Base-by-base conservation (phyloP, 805 yeast genomes). In the Yamadazyma sp. region DNA sequence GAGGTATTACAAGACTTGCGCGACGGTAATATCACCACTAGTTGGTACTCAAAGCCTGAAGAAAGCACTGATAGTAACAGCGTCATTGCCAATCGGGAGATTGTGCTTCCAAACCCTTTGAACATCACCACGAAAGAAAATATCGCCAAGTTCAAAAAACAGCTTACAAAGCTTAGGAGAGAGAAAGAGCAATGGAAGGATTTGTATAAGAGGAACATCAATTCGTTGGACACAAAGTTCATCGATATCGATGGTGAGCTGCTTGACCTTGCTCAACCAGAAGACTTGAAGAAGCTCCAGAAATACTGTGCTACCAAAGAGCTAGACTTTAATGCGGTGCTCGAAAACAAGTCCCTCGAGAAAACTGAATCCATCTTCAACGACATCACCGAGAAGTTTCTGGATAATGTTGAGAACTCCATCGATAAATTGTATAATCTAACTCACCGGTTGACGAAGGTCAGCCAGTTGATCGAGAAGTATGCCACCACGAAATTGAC, bases 1-100 rank as follows among this genome's bases (percentile, higher is more conserved):
- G 87, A 82, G 49, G 49, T 82, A 3, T 58, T 83, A 6, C 59
- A 71, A 19, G 87, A 80, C 47, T 57, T 85, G 38, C 64, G 69
- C 12, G 73, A 77, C 25, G 87, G 86, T 6, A 66, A 69, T 40
- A 68, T 84, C 11, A 64, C 75, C 34, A 77, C 84, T 3, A 78
- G 83, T 51, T 85, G 93, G 95, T 81, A 82, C 72, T 67, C 65
- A 35, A 56, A 70, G 10, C 48, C 50, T 11, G 59, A 54, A 3
- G 51, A 51, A 3, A 58, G 48, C 4, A 47, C 44, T 3, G 45
- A 42, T 9, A 55, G 47, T 15, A 27, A n/a, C 9, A 28, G 46
- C 15, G 35, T 34, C 15, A 36, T 53, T 11, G 44, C 51, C 14
- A 59, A 54, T 36, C 57, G 50, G 31, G 57, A 59, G 28, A 57